Conservation (phyloP, 305 asterid species). For the Fraxinus sp. region DNA sequence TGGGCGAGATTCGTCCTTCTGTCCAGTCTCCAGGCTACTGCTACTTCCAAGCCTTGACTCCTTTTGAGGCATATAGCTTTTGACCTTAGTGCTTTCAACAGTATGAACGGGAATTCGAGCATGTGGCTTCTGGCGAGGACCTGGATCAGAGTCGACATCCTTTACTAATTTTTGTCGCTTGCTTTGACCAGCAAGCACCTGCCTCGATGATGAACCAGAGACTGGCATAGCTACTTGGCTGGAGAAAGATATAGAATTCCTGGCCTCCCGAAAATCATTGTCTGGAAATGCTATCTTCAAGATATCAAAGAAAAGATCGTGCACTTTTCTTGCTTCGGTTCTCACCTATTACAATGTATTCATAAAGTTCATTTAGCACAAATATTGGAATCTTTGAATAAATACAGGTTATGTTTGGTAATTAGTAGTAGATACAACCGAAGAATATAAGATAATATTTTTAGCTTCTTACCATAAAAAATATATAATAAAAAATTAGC, state of each 20-base stretch:
- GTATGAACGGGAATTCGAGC: slow-evolving; percentile 49
- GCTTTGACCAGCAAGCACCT: slow-evolving; percentile 41
- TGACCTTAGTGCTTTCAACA: slow-evolving; percentile 43
- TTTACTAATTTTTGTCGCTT: slow-evolving; percentile 57
- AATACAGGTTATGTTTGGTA: background rate
- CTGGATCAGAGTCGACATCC: slow-evolving; percentile 51
- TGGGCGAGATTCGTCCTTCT: slow-evolving; percentile 49
- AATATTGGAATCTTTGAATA: background rate
- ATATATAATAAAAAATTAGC: background rate
- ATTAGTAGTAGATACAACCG: background rate
- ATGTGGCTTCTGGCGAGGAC: slow-evolving; percentile 60
- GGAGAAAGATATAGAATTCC: slow-evolving; percentile 63
- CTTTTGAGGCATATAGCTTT: slow-evolving; percentile 47
- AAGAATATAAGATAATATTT: background rate
- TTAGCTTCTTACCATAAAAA: background rate
- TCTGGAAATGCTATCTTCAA: slow-evolving; percentile 81
- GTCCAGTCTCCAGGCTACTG: slow-evolving; percentile 48
- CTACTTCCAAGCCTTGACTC: slow-evolving; percentile 50
- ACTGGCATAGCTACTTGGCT: slow-evolving; percentile 39
- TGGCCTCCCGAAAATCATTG: slow-evolving; percentile 78
- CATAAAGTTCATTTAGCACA: slow-evolving; percentile 18
- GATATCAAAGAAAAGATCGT: slow-evolving; percentile 93
- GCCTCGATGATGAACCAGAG: slow-evolving; percentile 63
- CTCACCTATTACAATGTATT: slow-evolving; percentile 64
- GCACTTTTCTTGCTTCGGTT: slow-evolving; percentile 89